Conservation (phyloP, 2,329 filamentous ascomycete genomes). For the Stachybotrys chartarum region DNA sequence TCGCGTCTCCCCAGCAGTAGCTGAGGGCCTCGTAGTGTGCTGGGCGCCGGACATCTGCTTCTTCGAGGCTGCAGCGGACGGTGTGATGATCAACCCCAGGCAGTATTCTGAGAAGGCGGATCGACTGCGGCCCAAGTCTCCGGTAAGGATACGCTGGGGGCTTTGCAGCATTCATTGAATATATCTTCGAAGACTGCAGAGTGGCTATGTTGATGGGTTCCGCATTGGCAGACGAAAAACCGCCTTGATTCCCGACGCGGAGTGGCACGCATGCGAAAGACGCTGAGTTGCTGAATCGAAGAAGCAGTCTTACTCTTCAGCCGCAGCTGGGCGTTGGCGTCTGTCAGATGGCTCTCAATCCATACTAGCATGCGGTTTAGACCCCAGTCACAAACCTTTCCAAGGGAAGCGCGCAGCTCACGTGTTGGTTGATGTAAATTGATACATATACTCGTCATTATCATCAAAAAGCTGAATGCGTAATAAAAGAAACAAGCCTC, state of each 20-base stretch:
- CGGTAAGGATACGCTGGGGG: neutral
- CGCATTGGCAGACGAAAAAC: too few species aligned
- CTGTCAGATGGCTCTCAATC: neutral
- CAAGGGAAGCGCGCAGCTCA: neutral
- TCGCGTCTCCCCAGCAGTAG: constrained; percentile 12
- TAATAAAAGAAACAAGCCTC: neutral
- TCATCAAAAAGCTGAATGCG: too few species aligned
- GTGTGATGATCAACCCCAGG: neutral
- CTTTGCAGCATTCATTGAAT: neutral
- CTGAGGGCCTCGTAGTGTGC: constrained; percentile 12
- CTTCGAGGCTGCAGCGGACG: neutral
- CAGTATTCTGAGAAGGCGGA: neutral
- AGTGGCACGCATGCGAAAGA: too few species aligned
- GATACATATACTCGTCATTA: too few species aligned
- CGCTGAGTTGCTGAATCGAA: neutral
- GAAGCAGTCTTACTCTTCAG: neutral
- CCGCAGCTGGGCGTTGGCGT: neutral
- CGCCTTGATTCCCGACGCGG: too few species aligned
- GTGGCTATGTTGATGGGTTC: too few species aligned
- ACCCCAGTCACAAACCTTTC: neutral
- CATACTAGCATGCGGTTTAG: neutral
- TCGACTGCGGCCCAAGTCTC: neutral
- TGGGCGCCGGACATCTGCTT: neutral
- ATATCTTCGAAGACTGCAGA: too few species aligned
- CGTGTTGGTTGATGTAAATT: too few species aligned